A percentile compares a stretch with the other conserved stretches of the same genome.
phyloP scores from a whole-genome alignment of 2,329 filamentous ascomycete species.

The Aspergillus thermomutatus region DNA sequence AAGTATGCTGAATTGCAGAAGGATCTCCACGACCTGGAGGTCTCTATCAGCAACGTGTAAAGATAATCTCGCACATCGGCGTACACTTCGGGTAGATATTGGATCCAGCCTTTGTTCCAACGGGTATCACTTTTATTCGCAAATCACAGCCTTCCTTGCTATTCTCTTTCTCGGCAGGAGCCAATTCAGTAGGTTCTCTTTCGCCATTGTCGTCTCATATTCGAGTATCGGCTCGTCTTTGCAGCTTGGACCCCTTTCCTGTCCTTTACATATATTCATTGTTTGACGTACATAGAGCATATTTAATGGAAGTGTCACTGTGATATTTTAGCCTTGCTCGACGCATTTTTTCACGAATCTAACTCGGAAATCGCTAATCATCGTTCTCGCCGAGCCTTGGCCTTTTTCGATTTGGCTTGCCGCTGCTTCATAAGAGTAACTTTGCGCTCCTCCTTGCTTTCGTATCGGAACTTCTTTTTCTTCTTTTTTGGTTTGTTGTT shows the following conservation, averaged over 20 bases:
- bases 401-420: constrained; percentile 67
- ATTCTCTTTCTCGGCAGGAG: constrained; percentile 15
- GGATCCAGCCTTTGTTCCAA: constrained; percentile 25
- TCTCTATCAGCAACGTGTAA: constrained; percentile 92
- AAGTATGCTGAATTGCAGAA: constrained; percentile 81
- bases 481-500: constrained; percentile 67
- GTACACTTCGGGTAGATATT: constrained; percentile 26
- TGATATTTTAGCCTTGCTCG: neutral
- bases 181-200: constrained; percentile 17
- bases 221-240: constrained; percentile 8
- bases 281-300: constrained; percentile 15
- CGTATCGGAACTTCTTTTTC: constrained; percentile 90
- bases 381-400: constrained; percentile 51
- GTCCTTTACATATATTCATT: constrained; percentile 8
- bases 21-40: constrained; percentile 86
- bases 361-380: constrained; percentile 19
- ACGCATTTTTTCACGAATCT: neutral
- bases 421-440: constrained; percentile 60
- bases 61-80: constrained; percentile 31
- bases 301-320: constrained; percentile 5
- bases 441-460: constrained; percentile 79
- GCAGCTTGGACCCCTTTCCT: constrained; percentile 15
- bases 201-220: constrained; percentile 11
- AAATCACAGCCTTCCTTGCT: constrained; percentile 26
- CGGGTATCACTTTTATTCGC: constrained; percentile 24